Base-by-base conservation (phyloP, 805 yeast genomes). In the Metschnikowia bowlesiae region DNA sequence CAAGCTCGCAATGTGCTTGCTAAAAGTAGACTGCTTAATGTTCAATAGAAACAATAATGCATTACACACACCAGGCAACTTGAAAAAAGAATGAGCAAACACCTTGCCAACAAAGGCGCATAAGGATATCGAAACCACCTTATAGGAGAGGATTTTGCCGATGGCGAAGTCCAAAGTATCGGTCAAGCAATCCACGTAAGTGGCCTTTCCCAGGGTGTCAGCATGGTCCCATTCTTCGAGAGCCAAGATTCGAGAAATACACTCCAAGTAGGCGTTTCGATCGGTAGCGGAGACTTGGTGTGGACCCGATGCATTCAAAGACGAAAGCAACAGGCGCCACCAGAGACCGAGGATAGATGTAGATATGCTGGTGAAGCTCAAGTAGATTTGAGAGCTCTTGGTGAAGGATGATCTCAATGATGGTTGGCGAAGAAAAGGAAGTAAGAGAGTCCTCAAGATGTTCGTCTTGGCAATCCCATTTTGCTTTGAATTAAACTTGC, bases 91-190 rank as follows among this genome's bases (percentile, higher is more conserved):
- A 59, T 82, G 80, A 1, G 90, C 90, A 62, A 86, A 77, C 3
- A 83, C 76, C 59, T 86, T 85, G 6, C 92, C 92, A 10, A 82
- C 70, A 56, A 85, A 84, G 3, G 89, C 89, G 22, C 81, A 73
- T 18, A 79, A 65, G 6, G 85, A 73, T n/a, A 82, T 64, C 0
- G 87, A 74, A 9, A 83, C 68, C 26, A 71, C 71, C 54, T 83
- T 83, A 49, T 74, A 58, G 44, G 73, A 67, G 33, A 67, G 62
- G 50, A 83, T 66, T 55, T 77, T 75, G 46, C 68, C 62, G 10
- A 85, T 71, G 48, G 81, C 72, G 56, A 73, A 77, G 44, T 76
- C 78, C 47, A 83, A 65, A 1, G 92, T 84, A 37, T 73, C 69
- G n/a, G 71, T 62, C 28, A 86, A 66, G 22, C 74, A 57, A 7